Percentiles rank a stretch among this genome's conserved stretches.
phyloP scores from a whole-genome alignment of 164 flowering plant species.

The Echeveria elegans region DNA sequence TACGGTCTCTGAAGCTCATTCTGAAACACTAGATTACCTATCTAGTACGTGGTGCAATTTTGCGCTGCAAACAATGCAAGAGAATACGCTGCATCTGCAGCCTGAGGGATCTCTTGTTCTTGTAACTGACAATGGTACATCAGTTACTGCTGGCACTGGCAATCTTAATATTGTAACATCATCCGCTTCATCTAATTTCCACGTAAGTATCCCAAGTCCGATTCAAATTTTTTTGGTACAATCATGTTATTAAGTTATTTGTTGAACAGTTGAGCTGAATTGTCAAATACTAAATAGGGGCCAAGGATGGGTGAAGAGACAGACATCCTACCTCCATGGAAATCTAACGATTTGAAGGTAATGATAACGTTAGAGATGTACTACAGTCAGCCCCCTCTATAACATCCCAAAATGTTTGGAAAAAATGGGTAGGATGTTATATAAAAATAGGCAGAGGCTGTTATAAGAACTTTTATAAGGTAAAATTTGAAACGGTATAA shows the following conservation, averaged over 20 bases:
- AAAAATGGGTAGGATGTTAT: no score
- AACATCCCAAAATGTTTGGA: no score
- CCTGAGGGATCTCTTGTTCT: conserved; percentile 32
- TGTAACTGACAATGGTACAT: conserved; percentile 24
- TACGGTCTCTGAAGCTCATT: conserved; percentile 47
- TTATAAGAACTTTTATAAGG: no score
- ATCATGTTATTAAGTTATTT: neutral
- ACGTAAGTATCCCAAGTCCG: neutral
- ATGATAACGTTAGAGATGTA: neutral
- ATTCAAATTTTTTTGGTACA: neutral
- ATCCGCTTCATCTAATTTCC: neutral
- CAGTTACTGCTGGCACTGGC: conserved; percentile 19
- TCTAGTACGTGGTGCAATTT: conserved; percentile 80
- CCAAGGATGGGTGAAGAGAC: conserved; percentile 35
- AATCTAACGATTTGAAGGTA: conserved; percentile 83
- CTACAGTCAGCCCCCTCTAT: no score
- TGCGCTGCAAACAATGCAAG: conserved; percentile 63
- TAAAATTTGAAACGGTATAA: no score
- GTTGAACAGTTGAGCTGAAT: neutral
- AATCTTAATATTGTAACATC: conserved; percentile 16
- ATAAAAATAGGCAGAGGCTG: no score
- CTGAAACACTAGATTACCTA: conserved; percentile 71
- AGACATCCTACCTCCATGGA: conserved; percentile 62
- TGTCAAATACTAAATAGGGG: conserved; percentile 33
- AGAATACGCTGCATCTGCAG: conserved; percentile 18